phyloP scores from a whole-genome alignment of 2,329 filamentous ascomycete genomes.

The Tolypocladium tundrense region DNA sequence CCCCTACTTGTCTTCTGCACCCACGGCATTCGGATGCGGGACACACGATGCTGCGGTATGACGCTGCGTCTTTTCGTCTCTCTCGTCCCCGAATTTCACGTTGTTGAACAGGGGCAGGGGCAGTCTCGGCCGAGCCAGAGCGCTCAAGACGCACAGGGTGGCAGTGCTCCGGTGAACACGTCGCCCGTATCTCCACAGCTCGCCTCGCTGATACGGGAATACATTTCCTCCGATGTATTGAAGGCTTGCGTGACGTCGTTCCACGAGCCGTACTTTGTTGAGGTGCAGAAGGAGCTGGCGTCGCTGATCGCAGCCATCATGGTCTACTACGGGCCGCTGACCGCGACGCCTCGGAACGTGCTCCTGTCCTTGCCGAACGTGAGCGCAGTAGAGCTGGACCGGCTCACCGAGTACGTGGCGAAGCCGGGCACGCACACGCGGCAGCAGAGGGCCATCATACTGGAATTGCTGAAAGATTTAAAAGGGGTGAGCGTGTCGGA shows the following conservation, averaged over 20 bases:
- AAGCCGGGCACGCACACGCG: constrained; percentile 53
- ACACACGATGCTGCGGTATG: constrained; percentile 77
- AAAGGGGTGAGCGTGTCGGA: constrained; percentile 89
- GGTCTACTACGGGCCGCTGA: constrained; percentile 60
- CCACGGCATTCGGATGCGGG: constrained; percentile 80
- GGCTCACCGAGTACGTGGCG: constrained; percentile 49
- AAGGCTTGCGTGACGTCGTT: constrained; percentile 84
- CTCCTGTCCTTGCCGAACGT: constrained; percentile 76
- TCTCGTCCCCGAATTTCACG: constrained; percentile 76
- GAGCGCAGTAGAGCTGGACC: constrained; percentile 54
- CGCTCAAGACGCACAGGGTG: constrained; percentile 14
- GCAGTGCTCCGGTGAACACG: constrained; percentile 19
- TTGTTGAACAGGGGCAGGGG: constrained; percentile 17
- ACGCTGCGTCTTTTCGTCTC: constrained; percentile 80
- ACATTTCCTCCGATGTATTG: constrained; percentile 79
- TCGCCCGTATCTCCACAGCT: constrained; percentile 42
- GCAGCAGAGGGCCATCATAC: constrained; percentile 67
- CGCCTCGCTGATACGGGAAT: constrained; percentile 67
- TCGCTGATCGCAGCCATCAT: constrained; percentile 80
- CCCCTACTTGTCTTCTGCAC: constrained; percentile 86
- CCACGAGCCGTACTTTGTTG: constrained; percentile 93
- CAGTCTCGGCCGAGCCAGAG: constrained; percentile 8
- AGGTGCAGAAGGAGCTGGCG: constrained; percentile 86
- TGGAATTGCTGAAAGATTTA: constrained; percentile 77
- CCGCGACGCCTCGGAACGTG: constrained; percentile 60